Percentiles rank a stretch among this genome's conserved stretches.
Evolutionary conservation across 2,329 filamentous ascomycete genomes (phyloP).

Genomic region (Allantophomopsis lycopodina): DNA sequence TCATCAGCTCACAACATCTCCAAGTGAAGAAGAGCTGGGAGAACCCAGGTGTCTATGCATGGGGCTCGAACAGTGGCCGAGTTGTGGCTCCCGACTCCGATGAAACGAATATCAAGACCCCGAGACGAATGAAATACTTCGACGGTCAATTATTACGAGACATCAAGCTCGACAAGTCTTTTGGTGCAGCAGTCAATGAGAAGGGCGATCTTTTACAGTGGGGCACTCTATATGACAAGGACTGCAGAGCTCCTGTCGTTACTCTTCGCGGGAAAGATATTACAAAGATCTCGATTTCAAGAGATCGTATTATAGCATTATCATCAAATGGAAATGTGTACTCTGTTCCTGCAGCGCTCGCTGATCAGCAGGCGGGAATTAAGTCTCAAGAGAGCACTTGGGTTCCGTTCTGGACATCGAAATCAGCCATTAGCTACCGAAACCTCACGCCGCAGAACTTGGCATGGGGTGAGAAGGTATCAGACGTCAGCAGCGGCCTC

Average conservation of each 20-base stretch:
- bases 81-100: constrained; percentile 78
- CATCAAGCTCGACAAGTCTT: constrained; percentile 68
- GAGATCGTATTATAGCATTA: constrained; percentile 72
- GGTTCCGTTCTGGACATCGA: constrained; percentile 58
- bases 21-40: constrained; percentile 75
- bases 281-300: constrained; percentile 60
- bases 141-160: constrained; percentile 75
- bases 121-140: constrained; percentile 68
- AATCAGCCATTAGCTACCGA: constrained; percentile 55
- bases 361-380: constrained; percentile 51
- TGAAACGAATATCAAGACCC: constrained; percentile 66
- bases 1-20: constrained; percentile 73
- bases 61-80: constrained; percentile 76
- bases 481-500: constrained; percentile 61
- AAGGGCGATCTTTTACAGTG: constrained; percentile 85
- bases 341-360: constrained; percentile 64
- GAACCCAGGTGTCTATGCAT: constrained; percentile 81
- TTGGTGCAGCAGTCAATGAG: constrained; percentile 79
- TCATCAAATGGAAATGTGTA: constrained; percentile 66
- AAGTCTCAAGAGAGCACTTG: constrained; percentile 53
- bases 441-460: constrained; percentile 52
- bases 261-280: constrained; percentile 78
- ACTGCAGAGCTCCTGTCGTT: constrained; percentile 45
- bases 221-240: constrained; percentile 63
- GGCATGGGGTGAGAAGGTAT: constrained; percentile 57